A percentile compares a stretch with the other conserved stretches of the same genome.
These are phyloP conservation scores for Ophiosphaerella korrae DNA, from an alignment of 2,329 filamentous ascomycete species.

Conservation along the genomic window DNA sequence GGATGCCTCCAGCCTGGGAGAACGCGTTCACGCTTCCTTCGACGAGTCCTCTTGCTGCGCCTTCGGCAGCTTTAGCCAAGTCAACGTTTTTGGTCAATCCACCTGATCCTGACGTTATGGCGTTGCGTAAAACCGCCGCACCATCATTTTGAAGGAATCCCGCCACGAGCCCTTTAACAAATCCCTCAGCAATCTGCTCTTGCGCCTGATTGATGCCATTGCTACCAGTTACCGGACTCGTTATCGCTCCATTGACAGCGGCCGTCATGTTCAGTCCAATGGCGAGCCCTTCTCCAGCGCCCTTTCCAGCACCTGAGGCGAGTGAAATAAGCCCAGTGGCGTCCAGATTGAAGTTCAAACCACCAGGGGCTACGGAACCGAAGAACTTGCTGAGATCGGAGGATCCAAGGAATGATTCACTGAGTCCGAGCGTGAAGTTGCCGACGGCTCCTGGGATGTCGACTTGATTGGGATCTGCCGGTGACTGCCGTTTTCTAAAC, in stretches of 20 bases:
- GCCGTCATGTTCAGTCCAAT: constrained; percentile 26
- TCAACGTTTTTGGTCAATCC: constrained; percentile 11
- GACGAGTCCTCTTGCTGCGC: constrained; percentile 31
- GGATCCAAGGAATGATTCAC: constrained; percentile 30
- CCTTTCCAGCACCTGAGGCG: constrained; percentile 35
- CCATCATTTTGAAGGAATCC: constrained; percentile 33
- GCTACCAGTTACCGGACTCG: not conserved
- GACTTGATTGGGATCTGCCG: constrained; percentile 5
- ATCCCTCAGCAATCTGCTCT: constrained; percentile 23
- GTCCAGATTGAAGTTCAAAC: not conserved
- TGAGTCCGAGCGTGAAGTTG: constrained; percentile 30
- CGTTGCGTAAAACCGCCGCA: not conserved
- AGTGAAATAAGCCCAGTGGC: constrained; percentile 10
- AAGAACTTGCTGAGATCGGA: constrained; percentile 23
- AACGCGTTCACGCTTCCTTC: constrained; percentile 33
- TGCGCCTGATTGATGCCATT: constrained; percentile 13
- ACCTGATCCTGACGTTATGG: too few species aligned
- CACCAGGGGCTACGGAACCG: not conserved
- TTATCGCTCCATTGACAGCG: constrained; percentile 1
- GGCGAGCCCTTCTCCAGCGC: constrained; percentile 32
- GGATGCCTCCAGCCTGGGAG: constrained; percentile 30
- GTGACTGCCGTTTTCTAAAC: not conserved
- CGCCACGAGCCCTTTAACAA: constrained; percentile 26
- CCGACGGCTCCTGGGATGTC: constrained; percentile 25
- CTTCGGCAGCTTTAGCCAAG: constrained; percentile 30